phyloP scores from a whole-genome alignment of 2,329 filamentous ascomycete genomes.

The Aspergillus aculeatus region DNA sequence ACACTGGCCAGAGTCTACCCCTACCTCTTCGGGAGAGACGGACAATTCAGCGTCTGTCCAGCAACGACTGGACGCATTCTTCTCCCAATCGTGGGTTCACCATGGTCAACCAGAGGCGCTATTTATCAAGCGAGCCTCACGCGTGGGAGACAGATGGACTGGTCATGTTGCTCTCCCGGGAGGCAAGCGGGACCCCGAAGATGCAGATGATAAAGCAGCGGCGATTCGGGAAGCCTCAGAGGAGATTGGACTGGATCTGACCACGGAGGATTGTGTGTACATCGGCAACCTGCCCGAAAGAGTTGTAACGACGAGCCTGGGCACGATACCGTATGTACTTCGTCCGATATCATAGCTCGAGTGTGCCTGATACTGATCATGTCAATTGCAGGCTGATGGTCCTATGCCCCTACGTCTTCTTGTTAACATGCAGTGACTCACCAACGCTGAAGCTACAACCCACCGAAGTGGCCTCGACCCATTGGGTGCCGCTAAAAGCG shows the following conservation, averaged over 20 bases:
- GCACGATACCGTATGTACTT: constrained; percentile 55
- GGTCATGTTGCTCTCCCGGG: constrained; percentile 68
- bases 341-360: background rate
- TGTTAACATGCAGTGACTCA: constrained; percentile 57
- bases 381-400: constrained; percentile 58
- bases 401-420: constrained; percentile 66
- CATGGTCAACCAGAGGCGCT: constrained; percentile 66
- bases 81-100: constrained; percentile 63
- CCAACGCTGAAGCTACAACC: constrained; percentile 64
- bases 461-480: constrained; percentile 65
- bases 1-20: constrained; percentile 48
- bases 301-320: constrained; percentile 66
- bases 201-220: constrained; percentile 61
- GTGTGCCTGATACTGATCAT: constrained; percentile 16
- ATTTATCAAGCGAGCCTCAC: constrained; percentile 67
- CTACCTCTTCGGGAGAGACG: constrained; percentile 18
- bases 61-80: constrained; percentile 57
- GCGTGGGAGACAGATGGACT: constrained; percentile 67
- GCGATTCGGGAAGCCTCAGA: constrained; percentile 65
- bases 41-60: constrained; percentile 27
- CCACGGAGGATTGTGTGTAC: constrained; percentile 44
- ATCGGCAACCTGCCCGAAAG: constrained; percentile 66
- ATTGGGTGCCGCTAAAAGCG: constrained; percentile 66
- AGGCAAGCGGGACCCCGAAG: constrained; percentile 64
- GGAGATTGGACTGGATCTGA: constrained; percentile 65